A percentile compares a stretch with the other conserved stretches of the same genome.
phyloP scores from a whole-genome alignment of 805 yeast species.

The Spencermartinsiella europaea region DNA sequence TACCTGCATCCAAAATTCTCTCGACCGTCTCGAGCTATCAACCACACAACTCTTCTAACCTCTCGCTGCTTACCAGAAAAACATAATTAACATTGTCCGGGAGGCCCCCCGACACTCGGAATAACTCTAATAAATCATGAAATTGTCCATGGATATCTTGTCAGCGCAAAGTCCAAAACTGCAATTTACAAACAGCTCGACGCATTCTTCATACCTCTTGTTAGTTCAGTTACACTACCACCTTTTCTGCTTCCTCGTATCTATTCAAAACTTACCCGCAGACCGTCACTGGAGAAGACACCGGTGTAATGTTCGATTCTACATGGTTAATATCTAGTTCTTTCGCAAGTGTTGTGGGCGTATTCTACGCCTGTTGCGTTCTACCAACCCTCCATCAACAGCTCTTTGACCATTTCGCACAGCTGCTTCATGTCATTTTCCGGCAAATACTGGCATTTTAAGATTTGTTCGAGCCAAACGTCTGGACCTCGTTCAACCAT shows the following conservation, averaged over 20 bases:
- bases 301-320: conserved; percentile 92
- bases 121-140: conserved; percentile 86
- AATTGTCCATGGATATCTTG: conserved; percentile 94
- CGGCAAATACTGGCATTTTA: conserved; percentile 79
- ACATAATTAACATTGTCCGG: conserved; percentile 80
- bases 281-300: conserved; percentile 86
- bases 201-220: background rate
- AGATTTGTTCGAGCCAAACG: conserved; percentile 91
- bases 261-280: conserved; percentile 45
- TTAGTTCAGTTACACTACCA: background rate
- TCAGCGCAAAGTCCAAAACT: background rate
- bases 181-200: background rate
- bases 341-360: background rate
- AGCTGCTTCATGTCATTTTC: conserved; percentile 94
- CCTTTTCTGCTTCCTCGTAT: background rate
- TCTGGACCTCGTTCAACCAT: conserved; percentile 62
- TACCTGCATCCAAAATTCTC: too few species aligned
- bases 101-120: conserved; percentile 87
- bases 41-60: too few species aligned
- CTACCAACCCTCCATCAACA: conserved; percentile 69
- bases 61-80: conserved; percentile 51
- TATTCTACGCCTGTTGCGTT: background rate
- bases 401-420: conserved; percentile 91
- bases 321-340: conserved; percentile 1
- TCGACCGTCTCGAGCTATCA: too few species aligned